A percentile compares a stretch with the other conserved stretches of the same genome.
phyloP scores from a whole-genome alignment of 2,329 filamentous ascomycete genomes.

The Ophiostoma perfectum region DNA sequence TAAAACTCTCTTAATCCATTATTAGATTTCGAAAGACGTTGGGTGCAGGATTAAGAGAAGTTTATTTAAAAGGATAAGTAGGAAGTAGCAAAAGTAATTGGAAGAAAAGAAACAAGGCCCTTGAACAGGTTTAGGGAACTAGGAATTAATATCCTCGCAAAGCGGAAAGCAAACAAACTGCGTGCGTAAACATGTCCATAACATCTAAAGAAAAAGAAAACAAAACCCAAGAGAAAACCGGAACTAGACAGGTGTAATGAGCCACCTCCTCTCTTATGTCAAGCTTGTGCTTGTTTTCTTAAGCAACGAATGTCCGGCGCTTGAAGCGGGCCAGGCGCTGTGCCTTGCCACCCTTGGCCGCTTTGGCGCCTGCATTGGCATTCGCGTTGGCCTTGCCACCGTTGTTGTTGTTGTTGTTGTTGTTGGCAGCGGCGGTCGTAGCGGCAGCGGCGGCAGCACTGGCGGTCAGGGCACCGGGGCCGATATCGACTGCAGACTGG shows the following conservation, averaged over 20 bases:
- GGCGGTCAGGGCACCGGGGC: constrained; percentile 27
- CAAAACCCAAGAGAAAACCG: not conserved
- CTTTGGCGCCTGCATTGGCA: constrained; percentile 23
- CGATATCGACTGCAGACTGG: constrained; percentile 29
- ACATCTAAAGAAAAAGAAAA: not conserved
- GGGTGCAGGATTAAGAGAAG: not conserved
- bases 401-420: constrained; percentile 25
- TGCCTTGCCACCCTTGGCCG: constrained; percentile 22
- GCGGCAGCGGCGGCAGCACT: constrained; percentile 24
- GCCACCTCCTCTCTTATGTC: not conserved
- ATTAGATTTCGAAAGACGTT: not conserved
- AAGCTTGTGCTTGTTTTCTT: not conserved
- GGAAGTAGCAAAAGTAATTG: not conserved
- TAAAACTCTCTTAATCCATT: not conserved
- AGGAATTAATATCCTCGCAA: not conserved
- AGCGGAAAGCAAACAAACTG: not conserved
- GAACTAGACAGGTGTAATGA: not conserved
- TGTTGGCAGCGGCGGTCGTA: constrained; percentile 22
- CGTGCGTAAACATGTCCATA: not conserved
- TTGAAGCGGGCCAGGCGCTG: constrained; percentile 27
- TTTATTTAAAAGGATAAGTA: not conserved
- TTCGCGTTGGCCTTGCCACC: constrained; percentile 29
- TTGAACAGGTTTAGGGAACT: not conserved
- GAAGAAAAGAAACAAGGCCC: constrained; percentile 1
- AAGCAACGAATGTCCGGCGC: constrained; percentile 27